Conservation (phyloP, 768 basidiomycete genomes). For the Collybia mongolica region DNA sequence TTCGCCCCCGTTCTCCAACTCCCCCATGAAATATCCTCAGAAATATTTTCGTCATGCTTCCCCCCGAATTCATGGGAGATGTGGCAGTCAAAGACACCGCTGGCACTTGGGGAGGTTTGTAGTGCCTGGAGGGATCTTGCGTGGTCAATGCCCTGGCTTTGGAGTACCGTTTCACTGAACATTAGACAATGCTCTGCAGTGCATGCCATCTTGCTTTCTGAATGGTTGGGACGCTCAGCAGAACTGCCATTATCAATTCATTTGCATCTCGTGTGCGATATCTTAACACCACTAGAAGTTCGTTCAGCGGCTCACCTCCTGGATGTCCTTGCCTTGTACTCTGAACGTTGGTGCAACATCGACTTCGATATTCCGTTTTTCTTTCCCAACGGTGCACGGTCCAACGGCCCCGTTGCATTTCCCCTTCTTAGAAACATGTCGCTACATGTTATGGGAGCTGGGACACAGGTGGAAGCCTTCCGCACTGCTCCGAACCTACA, state of each 20-base stretch:
- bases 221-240: constrained; percentile 26
- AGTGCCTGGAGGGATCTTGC: constrained; percentile 25
- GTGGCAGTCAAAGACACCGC: constrained; percentile 11
- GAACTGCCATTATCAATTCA: constrained; percentile 21
- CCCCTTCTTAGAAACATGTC: constrained; percentile 11
- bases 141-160: constrained; percentile 28
- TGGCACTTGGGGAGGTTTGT: constrained; percentile 24
- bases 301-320: constrained; percentile 4
- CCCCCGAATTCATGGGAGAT: background rate
- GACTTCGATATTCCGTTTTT: constrained; percentile 16
- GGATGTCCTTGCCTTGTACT: constrained; percentile 14
- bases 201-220: constrained; percentile 19
- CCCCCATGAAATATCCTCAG: constrained; percentile 17
- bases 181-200: constrained; percentile 12
- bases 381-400: constrained; percentile 10
- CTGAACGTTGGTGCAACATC: constrained; percentile 12
- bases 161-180: constrained; percentile 20
- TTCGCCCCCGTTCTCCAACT: constrained; percentile 14
- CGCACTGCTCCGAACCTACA: constrained; percentile 10
- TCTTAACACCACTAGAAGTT: no score
- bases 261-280: constrained; percentile 4
- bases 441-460: constrained; percentile 3
- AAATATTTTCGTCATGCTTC: constrained; percentile 17
- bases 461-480: constrained; percentile 11
- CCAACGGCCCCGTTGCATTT: constrained; percentile 8